Conservation (phyloP, 352 stramenopile species). For the Globisporangium cylindrosporum region DNA sequence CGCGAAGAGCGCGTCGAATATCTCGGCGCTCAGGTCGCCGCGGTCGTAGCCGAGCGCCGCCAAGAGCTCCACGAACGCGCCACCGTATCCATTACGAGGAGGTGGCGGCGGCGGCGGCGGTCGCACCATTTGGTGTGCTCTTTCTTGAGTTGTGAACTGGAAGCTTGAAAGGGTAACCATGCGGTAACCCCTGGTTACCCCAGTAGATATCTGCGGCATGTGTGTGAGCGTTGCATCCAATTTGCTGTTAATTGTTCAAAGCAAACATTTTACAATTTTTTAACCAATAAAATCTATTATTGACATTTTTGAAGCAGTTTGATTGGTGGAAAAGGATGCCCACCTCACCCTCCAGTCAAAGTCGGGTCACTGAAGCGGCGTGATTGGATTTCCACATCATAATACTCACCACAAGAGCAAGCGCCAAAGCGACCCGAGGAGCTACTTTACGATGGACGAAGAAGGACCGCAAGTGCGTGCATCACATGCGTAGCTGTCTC, state of each 20-base stretch:
- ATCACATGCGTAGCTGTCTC: no score
- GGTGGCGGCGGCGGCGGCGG: background rate
- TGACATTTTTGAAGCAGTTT: background rate
- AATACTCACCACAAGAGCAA: background rate
- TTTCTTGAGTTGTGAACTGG: background rate
- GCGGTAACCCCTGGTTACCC: background rate
- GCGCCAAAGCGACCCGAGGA: background rate
- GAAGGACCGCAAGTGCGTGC: slow-evolving; percentile 34
- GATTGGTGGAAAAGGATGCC: slow-evolving; percentile 5
- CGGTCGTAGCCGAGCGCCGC: slow-evolving; percentile 37
- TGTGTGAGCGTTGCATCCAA: background rate
- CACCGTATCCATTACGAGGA: slow-evolving; percentile 21
- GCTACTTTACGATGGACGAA: slow-evolving; percentile 25
- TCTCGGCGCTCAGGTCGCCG: slow-evolving; percentile 26
- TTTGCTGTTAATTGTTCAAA: slow-evolving; percentile 1
- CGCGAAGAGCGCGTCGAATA: slow-evolving; percentile 36
- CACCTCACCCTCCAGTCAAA: slow-evolving; percentile 18
- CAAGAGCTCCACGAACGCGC: slow-evolving; percentile 31
- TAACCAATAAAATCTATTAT: slow-evolving; percentile 3
- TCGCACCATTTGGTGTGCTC: background rate
- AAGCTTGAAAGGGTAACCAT: background rate
- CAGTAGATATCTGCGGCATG: slow-evolving; percentile 1
- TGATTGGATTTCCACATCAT: slow-evolving; percentile 7
- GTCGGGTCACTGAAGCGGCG: slow-evolving; percentile 10
- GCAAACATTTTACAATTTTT: background rate